A percentile compares a stretch with the other conserved stretches of the same genome.
Conservation (phyloP, 257 asterid genomes). For the Ballota nigra region DNA sequence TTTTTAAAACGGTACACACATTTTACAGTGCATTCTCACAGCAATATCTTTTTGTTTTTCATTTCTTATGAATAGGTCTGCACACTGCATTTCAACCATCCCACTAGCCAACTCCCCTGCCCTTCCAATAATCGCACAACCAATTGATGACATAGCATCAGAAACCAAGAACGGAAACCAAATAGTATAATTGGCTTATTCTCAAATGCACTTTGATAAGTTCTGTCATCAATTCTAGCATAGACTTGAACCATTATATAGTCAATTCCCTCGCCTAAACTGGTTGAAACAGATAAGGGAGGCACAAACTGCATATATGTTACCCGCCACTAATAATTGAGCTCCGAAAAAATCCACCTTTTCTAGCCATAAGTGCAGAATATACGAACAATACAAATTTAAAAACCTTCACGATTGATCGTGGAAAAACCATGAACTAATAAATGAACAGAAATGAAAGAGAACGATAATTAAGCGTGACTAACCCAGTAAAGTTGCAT, state of each 20-base stretch:
- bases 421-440: background rate
- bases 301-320: background rate
- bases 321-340: background rate
- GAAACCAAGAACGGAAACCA: background rate
- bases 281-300: background rate
- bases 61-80: background rate
- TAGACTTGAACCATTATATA: background rate
- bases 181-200: background rate
- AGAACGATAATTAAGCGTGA: background rate
- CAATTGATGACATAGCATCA: background rate
- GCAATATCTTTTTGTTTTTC: background rate
- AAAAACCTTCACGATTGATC: background rate
- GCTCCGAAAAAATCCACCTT: slow-evolving; percentile 7
- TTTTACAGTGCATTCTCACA: background rate
- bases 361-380: background rate
- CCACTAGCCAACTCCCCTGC: background rate
- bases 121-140: background rate
- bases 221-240: background rate
- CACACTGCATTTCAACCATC: background rate
- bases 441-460: slow-evolving; percentile 1
- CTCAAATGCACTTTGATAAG: background rate
- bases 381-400: background rate
- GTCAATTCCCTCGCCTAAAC: background rate
- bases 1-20: background rate
- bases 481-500: slow-evolving; percentile 75